Percentiles rank a stretch among this genome's conserved stretches.
phyloP scores from a whole-genome alignment of 2,329 filamentous ascomycete genomes.

The Harringtonia aguacate region DNA sequence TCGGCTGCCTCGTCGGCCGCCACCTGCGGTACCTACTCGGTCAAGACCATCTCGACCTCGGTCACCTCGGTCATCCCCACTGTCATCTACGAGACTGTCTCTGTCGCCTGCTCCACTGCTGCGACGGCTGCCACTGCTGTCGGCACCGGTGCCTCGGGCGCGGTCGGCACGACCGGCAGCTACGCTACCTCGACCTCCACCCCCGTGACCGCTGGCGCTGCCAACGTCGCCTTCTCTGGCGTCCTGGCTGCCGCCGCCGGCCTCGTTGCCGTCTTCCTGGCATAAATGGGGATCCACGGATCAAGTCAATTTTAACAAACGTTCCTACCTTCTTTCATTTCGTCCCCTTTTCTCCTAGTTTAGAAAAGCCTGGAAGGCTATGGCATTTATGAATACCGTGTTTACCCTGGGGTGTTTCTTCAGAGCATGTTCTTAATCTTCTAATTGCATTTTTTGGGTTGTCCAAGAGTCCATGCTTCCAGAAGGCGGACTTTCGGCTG shows the following conservation, averaged over 20 bases:
- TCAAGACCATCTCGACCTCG: constrained; percentile 43
- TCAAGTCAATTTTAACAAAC: not conserved
- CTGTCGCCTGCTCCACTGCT: constrained; percentile 27
- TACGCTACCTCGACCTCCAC: constrained; percentile 14
- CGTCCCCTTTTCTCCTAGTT: constrained; percentile 18
- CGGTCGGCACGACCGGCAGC: not conserved
- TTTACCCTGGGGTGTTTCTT: not conserved
- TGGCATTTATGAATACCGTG: constrained; percentile 18
- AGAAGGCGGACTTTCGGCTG: constrained; percentile 4
- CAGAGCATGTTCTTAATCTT: constrained; percentile 33
- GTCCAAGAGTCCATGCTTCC: constrained; percentile 4
- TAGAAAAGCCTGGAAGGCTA: constrained; percentile 28
- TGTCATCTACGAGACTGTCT: constrained; percentile 39
- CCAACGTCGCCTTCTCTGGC: constrained; percentile 41
- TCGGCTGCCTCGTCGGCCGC: not conserved
- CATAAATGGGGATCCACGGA: no score
- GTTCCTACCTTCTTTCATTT: not conserved
- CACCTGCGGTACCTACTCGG: constrained; percentile 22
- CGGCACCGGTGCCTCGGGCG: not conserved
- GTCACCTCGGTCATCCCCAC: constrained; percentile 45
- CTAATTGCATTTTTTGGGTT: constrained; percentile 28
- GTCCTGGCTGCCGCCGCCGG: constrained; percentile 44
- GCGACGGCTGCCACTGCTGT: constrained; percentile 15
- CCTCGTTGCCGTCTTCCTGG: constrained; percentile 41
- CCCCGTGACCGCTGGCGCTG: constrained; percentile 39